A percentile compares a stretch with the other conserved stretches of the same genome.
Conservation (phyloP, 2,329 filamentous ascomycete genomes). For the Cercospora zeae-maydis region DNA sequence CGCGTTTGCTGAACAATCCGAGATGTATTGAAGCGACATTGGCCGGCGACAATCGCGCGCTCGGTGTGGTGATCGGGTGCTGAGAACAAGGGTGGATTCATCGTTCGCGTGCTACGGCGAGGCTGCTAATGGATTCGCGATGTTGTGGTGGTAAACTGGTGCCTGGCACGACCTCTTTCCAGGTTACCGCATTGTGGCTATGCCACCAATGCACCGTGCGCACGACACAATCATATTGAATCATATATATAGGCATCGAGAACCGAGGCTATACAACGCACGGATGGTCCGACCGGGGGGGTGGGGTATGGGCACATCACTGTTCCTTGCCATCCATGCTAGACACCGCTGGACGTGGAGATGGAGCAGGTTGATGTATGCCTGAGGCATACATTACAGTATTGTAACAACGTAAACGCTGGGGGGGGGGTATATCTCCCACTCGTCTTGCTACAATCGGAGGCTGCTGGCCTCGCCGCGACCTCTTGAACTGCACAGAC, state of each 20-base stretch:
- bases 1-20: not conserved
- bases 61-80: not conserved
- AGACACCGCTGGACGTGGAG: not conserved
- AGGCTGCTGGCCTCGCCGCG: not conserved
- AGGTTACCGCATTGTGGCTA: not conserved
- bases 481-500: not conserved
- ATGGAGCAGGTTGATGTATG: not conserved
- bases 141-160: not conserved
- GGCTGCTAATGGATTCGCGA: not conserved
- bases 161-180: not conserved
- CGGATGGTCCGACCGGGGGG: not conserved
- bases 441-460: not conserved
- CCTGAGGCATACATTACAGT: not conserved
- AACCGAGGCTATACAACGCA: not conserved
- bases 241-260: not conserved
- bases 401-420: not conserved
- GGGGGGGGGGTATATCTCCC: no score
- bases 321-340: no score
- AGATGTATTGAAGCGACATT: slow-evolving; percentile 5
- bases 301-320: not conserved
- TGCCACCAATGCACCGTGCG: not conserved
- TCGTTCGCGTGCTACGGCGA: not conserved
- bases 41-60: not conserved
- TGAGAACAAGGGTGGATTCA: not conserved
- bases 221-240: not conserved